Evolutionary conservation across 2,329 filamentous ascomycete genomes (phyloP).

Genomic region (Tolypocladium inflatum): DNA sequence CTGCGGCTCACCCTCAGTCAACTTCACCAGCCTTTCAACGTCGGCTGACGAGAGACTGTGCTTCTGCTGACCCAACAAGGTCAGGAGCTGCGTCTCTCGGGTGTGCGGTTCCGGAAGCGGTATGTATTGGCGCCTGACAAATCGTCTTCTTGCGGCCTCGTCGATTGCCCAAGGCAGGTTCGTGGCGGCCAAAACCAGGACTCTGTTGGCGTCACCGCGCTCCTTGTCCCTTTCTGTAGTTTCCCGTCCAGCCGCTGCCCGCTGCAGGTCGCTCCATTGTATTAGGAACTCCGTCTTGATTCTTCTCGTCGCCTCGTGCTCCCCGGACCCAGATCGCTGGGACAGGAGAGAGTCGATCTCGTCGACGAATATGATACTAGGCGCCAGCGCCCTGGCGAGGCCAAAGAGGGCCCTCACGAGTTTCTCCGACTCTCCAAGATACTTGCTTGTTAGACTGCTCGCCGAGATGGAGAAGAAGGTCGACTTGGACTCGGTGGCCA

Average conservation of each 20-base stretch:
- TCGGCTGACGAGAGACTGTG: slow-evolving; percentile 66
- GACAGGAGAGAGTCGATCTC: slow-evolving; percentile 94
- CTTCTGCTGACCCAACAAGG: slow-evolving; percentile 77
- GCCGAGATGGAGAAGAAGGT: slow-evolving; percentile 97
- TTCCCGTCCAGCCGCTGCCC: slow-evolving; percentile 81
- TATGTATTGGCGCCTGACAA: slow-evolving; percentile 92
- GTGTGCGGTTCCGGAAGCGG: slow-evolving; percentile 82
- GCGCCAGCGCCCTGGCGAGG: slow-evolving; percentile 79
- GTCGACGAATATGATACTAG: slow-evolving; percentile 96
- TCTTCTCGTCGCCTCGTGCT: slow-evolving; percentile 85
- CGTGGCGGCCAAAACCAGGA: slow-evolving; percentile 88
- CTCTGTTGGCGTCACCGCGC: slow-evolving; percentile 72
- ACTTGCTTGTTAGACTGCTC: slow-evolving; percentile 90
- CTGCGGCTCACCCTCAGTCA: slow-evolving; percentile 66
- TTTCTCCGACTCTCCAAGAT: slow-evolving; percentile 92
- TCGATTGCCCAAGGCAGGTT: slow-evolving; percentile 98
- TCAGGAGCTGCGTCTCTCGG: slow-evolving; percentile 67
- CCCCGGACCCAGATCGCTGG: slow-evolving; percentile 69
- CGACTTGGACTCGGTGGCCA: slow-evolving; percentile 87
- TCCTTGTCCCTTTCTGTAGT: slow-evolving; percentile 55
- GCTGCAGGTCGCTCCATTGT: slow-evolving; percentile 90
- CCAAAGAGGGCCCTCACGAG: slow-evolving; percentile 85
- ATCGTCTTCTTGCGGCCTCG: slow-evolving; percentile 81
- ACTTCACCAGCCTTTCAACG: slow-evolving; percentile 60
- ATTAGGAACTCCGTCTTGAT: slow-evolving; percentile 98